Percentiles rank a stretch among this genome's conserved stretches.
Conservation (phyloP, 2,329 filamentous ascomycete species). For the Colletotrichum zoysiae region DNA sequence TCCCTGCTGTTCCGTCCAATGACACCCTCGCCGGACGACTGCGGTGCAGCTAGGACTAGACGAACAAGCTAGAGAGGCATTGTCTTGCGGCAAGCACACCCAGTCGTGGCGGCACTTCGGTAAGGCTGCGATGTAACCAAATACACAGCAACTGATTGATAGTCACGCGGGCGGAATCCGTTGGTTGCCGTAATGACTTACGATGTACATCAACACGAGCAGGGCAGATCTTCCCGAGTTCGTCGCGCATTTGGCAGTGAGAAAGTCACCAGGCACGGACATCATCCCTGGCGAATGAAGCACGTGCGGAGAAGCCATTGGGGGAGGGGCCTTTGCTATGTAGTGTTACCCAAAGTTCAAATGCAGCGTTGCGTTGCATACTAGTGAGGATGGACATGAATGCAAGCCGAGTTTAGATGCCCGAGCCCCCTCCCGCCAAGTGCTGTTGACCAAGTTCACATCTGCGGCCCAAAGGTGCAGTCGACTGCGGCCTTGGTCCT, state of each 20-base stretch:
- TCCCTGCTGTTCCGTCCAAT: constrained; percentile 14
- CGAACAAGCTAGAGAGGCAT: constrained; percentile 9
- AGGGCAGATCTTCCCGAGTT: constrained; percentile 34
- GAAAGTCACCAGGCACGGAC: constrained; percentile 27
- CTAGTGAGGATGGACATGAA: not conserved
- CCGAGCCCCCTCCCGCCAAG: constrained; percentile 7
- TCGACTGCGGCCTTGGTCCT: not conserved
- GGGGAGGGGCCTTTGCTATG: constrained; percentile 4
- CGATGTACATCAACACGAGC: constrained; percentile 25
- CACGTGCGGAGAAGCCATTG: constrained; percentile 30
- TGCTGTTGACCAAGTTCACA: not conserved
- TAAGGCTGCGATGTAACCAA: constrained; percentile 11
- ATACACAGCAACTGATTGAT: not conserved
- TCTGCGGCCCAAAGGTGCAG: not conserved
- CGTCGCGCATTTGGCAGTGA: constrained; percentile 19
- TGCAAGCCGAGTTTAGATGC: constrained; percentile 8
- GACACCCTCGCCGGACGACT: constrained; percentile 3
- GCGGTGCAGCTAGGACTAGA: constrained; percentile 12
- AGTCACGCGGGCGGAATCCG: constrained; percentile 31
- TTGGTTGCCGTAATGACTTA: constrained; percentile 23
- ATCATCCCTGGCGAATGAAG: constrained; percentile 20
- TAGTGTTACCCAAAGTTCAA: constrained; percentile 24
- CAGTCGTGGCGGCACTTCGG: not conserved
- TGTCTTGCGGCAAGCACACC: not conserved
- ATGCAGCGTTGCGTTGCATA: constrained; percentile 30